Percentiles rank a stretch among this genome's conserved stretches.
phyloP scores from a whole-genome alignment of 192 early-diverging fungal genomes.

The Backusella tuberculispora region DNA sequence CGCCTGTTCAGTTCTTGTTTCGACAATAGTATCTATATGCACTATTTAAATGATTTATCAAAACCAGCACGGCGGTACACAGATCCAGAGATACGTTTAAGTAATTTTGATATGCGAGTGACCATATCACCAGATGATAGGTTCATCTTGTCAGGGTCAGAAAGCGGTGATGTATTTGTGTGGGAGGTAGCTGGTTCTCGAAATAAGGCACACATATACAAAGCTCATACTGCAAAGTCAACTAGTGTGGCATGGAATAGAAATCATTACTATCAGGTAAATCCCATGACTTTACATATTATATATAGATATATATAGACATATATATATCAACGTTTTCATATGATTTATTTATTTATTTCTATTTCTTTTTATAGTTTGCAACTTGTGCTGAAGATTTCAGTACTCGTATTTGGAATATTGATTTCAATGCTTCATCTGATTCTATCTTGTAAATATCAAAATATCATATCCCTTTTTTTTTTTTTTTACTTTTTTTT shows the following conservation, averaged over 20 bases:
- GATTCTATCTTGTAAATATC: not conserved
- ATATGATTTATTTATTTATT: not conserved
- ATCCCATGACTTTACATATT: not conserved
- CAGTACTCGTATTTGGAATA: slow-evolving; percentile 74
- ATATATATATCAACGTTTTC: not conserved
- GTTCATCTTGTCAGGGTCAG: slow-evolving; percentile 75
- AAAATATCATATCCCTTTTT: slow-evolving; percentile 3
- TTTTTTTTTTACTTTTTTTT: not conserved
- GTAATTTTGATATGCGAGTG: slow-evolving; percentile 72
- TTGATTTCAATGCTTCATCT: not conserved
- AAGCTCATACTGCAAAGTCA: slow-evolving; percentile 69
- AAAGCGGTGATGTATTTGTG: slow-evolving; percentile 62
- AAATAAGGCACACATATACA: slow-evolving; percentile 55
- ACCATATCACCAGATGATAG: slow-evolving; percentile 73
- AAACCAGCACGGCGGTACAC: slow-evolving; percentile 56
- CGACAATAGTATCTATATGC: slow-evolving; percentile 75
- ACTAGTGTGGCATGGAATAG: slow-evolving; percentile 78
- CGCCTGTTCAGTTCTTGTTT: slow-evolving; percentile 74
- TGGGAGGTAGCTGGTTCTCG: slow-evolving; percentile 66
- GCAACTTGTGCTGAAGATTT: slow-evolving; percentile 80
- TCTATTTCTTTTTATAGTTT: slow-evolving; percentile 51
- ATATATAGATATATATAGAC: not conserved
- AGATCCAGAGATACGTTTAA: slow-evolving; percentile 58
- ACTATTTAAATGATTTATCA: slow-evolving; percentile 56
- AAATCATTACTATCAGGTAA: slow-evolving; percentile 52